Base-by-base conservation (phyloP, 2,329 filamentous ascomycete species). In the Geosmithia morbida region DNA sequence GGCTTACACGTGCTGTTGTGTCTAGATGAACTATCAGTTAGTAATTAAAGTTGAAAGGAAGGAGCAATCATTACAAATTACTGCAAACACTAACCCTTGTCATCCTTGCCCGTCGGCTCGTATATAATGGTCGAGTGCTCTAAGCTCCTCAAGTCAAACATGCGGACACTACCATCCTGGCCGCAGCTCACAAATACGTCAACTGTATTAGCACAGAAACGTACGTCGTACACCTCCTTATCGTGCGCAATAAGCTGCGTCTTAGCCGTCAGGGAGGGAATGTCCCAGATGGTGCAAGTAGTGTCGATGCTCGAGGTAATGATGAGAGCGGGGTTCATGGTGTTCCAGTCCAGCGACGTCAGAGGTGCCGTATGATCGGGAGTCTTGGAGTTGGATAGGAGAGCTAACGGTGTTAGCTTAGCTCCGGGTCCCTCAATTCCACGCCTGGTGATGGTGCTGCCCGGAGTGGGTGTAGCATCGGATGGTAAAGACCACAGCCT, bases 51-150 rank as follows among this genome's bases (percentile, higher is more conserved):
- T 37, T 3, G 33, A 37, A 37, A 37, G 6, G 14, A 37, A 37
- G 10, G 3, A 37, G 33, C 33, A 11, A 37, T 29, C 26, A 30
- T 37, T 43, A 29, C 22, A 13, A 13, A 18, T 18, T 4, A 16
- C 37, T 13, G 14, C 19, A 17, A 48, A 16, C 19, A 59, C 68
- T 53, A 69, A 87, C 85, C 75, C 70, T 78, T 68, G 43, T 83
- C 79, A 51, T 83, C 81, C 66, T 96, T 96, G 54, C 88, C 85
- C 0, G 87, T 90, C 4, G 92, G 92, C 64, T 98, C 92, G 62
- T 98, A 98, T 53, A 98, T 98, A 62, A 98, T 98, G 46, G 92
- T 98, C 54, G 89, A 96, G 63, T 98, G 92, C 62, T 98, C 92
- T 47, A 98, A 69, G 63, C 90, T 97, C 59, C 92, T 80, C 51